Evolutionary conservation across 2,329 filamentous ascomycete species (phyloP).

Genomic region (Monosporascus sp.): DNA sequence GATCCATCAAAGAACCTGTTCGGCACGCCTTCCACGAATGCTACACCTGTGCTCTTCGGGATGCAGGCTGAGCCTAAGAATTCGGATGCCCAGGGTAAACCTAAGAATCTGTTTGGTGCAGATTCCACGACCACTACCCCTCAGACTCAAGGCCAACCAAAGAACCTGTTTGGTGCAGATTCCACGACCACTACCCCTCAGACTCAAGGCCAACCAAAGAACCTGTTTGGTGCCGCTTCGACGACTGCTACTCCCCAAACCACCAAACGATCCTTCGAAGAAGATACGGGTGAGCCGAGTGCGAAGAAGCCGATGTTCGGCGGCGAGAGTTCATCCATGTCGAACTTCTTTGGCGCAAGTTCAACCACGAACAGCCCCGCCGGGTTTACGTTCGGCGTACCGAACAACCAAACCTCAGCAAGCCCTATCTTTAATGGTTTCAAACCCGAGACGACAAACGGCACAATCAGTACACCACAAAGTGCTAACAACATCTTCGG

Average conservation of each 20-base stretch:
- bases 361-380: constrained; percentile 6
- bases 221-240: constrained; percentile 3
- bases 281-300: constrained; percentile 3
- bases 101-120: background rate
- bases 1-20: background rate
- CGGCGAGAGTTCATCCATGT: constrained; percentile 10
- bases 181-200: constrained; percentile 9
- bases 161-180: constrained; percentile 1
- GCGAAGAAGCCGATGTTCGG: constrained; percentile 9
- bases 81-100: background rate
- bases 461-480: constrained; percentile 1
- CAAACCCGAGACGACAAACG: constrained; percentile 5
- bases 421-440: constrained; percentile 10
- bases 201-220: constrained; percentile 1
- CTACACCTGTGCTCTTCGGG: background rate
- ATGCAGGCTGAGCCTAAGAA: background rate
- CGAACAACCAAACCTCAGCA: constrained; percentile 18
- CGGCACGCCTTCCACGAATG: background rate
- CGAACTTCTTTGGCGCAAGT: constrained; percentile 17
- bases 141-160: constrained; percentile 2
- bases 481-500: constrained; percentile 16
- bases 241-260: constrained; percentile 9
- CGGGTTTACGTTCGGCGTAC: constrained; percentile 31
- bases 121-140: constrained; percentile 8
- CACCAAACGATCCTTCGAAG: constrained; percentile 10